These are phyloP conservation scores for Monilinia vaccinii-corymbosi DNA, from an alignment of 2,329 filamentous ascomycete genomes.

Conservation along the genomic window DNA sequence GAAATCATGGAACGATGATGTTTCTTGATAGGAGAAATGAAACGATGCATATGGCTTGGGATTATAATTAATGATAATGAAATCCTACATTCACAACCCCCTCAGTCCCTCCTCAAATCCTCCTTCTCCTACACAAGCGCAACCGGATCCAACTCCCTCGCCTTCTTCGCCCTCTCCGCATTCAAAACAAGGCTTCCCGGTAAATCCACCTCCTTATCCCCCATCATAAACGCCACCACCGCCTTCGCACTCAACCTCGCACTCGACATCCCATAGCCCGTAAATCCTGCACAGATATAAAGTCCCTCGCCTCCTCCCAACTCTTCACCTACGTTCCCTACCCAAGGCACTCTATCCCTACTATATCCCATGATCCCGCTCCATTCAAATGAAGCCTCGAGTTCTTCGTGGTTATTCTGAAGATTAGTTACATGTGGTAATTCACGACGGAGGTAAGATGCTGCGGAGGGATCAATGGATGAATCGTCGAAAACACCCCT, in stretches of 20 bases:
- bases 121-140: constrained; percentile 19
- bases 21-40: not conserved
- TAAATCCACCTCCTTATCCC: constrained; percentile 33
- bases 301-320: constrained; percentile 46
- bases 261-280: constrained; percentile 70
- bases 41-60: not conserved
- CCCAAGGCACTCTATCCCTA: constrained; percentile 59
- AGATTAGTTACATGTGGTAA: constrained; percentile 24
- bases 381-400: constrained; percentile 48
- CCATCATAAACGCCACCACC: constrained; percentile 50
- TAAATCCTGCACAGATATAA: constrained; percentile 58
- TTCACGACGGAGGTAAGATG: constrained; percentile 24
- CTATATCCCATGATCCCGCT: constrained; percentile 75
- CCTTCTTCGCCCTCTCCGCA: constrained; percentile 18
- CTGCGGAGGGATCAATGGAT: constrained; percentile 40
- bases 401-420: constrained; percentile 33
- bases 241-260: constrained; percentile 58
- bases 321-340: constrained; percentile 52
- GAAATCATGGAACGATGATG: not conserved
- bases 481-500: constrained; percentile 53
- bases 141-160: constrained; percentile 22
- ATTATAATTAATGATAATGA: not conserved
- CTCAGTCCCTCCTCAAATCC: constrained; percentile 17
- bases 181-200: constrained; percentile 34
- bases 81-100: not conserved